Conservation (phyloP, 768 basidiomycete genomes). For the Clitopilus hobsonii region DNA sequence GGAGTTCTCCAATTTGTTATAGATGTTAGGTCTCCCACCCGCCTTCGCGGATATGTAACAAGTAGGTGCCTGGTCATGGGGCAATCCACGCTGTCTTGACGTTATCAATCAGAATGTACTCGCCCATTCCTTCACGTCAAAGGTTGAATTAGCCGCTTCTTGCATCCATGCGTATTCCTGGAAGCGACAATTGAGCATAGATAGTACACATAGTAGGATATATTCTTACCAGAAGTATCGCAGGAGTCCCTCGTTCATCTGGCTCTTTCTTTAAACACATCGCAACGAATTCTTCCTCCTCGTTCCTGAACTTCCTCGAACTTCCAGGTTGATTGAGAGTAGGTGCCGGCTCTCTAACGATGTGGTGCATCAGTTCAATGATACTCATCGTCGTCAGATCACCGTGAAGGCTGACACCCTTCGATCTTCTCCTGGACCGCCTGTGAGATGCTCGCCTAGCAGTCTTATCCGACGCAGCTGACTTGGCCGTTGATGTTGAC, state of each 20-base stretch:
- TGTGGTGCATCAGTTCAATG: conserved; percentile 92
- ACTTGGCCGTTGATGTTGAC: background rate
- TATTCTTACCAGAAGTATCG: conserved; percentile 68
- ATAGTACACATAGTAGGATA: background rate
- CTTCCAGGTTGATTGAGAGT: conserved; percentile 62
- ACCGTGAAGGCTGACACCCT: conserved; percentile 85
- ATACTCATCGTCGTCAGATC: conserved; percentile 97
- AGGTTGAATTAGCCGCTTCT: conserved; percentile 44
- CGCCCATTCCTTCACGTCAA: conserved; percentile 79
- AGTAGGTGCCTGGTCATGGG: too few species aligned
- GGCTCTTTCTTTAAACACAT: conserved; percentile 90
- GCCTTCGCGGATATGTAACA: too few species aligned
- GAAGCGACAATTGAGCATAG: background rate
- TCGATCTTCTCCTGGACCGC: conserved; percentile 69
- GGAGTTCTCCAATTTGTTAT: too few species aligned
- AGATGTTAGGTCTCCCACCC: too few species aligned
- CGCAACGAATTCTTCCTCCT: conserved; percentile 83
- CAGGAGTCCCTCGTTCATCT: conserved; percentile 73
- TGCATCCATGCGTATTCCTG: conserved; percentile 78
- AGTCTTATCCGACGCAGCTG: background rate
- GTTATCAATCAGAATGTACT: conserved; percentile 64
- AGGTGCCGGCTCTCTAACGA: conserved; percentile 97
- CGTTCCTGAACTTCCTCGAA: conserved; percentile 40
- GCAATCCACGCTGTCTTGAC: too few species aligned
- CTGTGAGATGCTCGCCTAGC: background rate